phyloP scores from a whole-genome alignment of 2,329 filamentous ascomycete species.

The Phyllachora maydis region DNA sequence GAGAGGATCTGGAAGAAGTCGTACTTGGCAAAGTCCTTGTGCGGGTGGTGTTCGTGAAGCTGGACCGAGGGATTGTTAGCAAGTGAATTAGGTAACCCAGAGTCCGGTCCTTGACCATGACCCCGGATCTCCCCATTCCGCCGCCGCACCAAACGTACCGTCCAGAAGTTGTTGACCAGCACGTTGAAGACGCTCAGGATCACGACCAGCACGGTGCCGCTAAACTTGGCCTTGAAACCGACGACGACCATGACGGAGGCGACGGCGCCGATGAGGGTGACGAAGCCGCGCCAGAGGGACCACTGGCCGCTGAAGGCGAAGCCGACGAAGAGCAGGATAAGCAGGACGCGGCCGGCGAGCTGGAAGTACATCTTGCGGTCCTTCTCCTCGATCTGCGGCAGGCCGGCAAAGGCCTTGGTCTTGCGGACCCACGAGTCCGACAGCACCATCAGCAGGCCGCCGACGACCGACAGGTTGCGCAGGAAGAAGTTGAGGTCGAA shows the following conservation, averaged over 20 bases:
- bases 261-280: constrained; percentile 67
- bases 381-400: constrained; percentile 92
- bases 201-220: constrained; percentile 82
- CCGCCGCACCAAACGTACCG: constrained; percentile 42
- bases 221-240: constrained; percentile 99
- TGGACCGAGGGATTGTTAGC: constrained; percentile 15
- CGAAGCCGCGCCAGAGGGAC: constrained; percentile 71
- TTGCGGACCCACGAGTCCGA: constrained; percentile 97
- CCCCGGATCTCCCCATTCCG: no score
- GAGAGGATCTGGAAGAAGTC: constrained; percentile 99
- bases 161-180: constrained; percentile 99
- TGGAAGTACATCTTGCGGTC: constrained; percentile 99
- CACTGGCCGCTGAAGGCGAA: constrained; percentile 93
- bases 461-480: constrained; percentile 92
- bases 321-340: constrained; percentile 94
- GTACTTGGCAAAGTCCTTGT: constrained; percentile 99
- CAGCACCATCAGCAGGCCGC: constrained; percentile 90
- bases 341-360: constrained; percentile 79
- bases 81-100: no score
- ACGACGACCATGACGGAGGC: constrained; percentile 98
- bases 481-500: constrained; percentile 99
- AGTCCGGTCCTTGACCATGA: no score
- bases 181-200: constrained; percentile 95
- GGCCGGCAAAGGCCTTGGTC: constrained; percentile 84
- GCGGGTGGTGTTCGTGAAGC: constrained; percentile 93